Evolutionary conservation across 805 yeast species (phyloP).

Genomic region (Yamadazyma nakazawae): DNA sequence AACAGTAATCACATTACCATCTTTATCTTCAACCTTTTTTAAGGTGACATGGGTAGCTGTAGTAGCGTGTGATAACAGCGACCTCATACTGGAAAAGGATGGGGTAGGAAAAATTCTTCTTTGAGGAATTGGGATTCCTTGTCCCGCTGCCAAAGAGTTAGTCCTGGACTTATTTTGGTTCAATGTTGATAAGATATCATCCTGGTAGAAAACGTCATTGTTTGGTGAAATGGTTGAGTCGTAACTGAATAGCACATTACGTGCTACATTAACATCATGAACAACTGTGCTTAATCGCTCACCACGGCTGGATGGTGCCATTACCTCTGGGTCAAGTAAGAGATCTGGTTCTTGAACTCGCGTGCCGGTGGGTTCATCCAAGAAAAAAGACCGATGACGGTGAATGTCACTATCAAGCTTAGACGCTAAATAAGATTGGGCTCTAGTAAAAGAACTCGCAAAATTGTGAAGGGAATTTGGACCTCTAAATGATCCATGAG

Average conservation of each 20-base stretch:
- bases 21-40: constrained; percentile 63
- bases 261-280: constrained; percentile 26
- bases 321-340: constrained; percentile 61
- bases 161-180: constrained; percentile 27
- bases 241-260: constrained; percentile 20
- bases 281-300: constrained; percentile 60
- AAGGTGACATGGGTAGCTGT: constrained; percentile 51
- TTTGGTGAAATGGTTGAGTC: constrained; percentile 13
- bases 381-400: constrained; percentile 61
- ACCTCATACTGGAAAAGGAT: constrained; percentile 43
- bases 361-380: constrained; percentile 17
- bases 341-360: constrained; percentile 43
- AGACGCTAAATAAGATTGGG: constrained; percentile 60
- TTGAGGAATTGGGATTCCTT: constrained; percentile 23
- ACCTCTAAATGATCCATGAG: constrained; percentile 59
- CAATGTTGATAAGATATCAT: constrained; percentile 29
- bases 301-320: constrained; percentile 65
- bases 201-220: constrained; percentile 38
- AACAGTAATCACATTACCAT: constrained; percentile 68
- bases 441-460: constrained; percentile 76
- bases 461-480: constrained; percentile 70
- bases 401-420: constrained; percentile 52
- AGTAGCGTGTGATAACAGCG: constrained; percentile 32
- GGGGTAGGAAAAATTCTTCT: constrained; percentile 33
- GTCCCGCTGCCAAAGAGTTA: constrained; percentile 16